Conservation (phyloP, 2,329 filamentous ascomycete genomes). For the Fusarium siculi region DNA sequence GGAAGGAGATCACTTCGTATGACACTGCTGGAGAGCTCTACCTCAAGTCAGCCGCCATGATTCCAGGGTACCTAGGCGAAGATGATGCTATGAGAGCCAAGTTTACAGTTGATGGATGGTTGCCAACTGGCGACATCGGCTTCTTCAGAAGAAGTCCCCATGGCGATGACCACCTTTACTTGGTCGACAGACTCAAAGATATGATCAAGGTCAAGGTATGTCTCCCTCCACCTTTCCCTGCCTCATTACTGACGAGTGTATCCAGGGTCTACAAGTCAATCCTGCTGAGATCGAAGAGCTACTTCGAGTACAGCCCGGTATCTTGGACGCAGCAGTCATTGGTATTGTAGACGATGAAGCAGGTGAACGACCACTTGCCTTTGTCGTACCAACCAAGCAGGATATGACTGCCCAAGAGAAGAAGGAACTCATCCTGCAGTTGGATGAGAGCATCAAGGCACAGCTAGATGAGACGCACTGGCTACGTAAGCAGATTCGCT, state of each 20-base stretch:
- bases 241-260: too few species aligned
- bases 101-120: neutral
- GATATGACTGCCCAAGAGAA: neutral
- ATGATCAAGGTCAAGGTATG: slow-evolving; percentile 5
- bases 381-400: neutral
- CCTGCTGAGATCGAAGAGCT: neutral
- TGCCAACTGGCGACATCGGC: neutral
- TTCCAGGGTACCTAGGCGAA: neutral
- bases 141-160: neutral
- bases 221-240: too few species aligned
- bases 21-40: neutral
- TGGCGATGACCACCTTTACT: neutral
- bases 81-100: neutral
- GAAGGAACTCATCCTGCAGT: neutral
- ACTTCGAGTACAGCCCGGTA: neutral
- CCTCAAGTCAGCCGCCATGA: neutral
- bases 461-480: neutral
- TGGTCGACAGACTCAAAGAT: neutral
- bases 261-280: neutral
- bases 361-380: neutral
- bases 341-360: neutral
- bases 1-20: fast-evolving
- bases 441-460: neutral
- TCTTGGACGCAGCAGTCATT: neutral
- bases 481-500: neutral